Conservation (phyloP, 345 rosid genomes). For the Sonneratia caseolaris region DNA sequence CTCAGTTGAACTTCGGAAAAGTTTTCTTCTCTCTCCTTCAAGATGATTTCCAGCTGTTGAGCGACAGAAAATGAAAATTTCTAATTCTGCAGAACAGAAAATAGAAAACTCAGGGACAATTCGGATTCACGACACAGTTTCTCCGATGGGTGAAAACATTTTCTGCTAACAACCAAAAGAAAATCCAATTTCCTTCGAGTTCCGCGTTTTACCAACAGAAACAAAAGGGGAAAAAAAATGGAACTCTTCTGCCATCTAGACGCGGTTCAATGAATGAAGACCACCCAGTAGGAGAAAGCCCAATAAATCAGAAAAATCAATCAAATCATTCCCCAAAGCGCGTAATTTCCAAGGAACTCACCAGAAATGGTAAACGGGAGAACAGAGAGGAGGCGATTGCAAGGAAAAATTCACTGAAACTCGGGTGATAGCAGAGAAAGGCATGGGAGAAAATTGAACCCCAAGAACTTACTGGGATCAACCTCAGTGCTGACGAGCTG, state of each 20-base stretch:
- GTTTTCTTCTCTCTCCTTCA: too few relatives aligned
- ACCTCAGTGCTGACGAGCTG: conserved; percentile 70
- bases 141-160: background rate
- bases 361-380: too few relatives aligned
- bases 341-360: background rate
- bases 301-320: background rate
- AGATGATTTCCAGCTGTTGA: too few relatives aligned
- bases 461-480: conserved; percentile 73
- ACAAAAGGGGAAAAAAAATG: background rate
- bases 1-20: background rate
- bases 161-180: background rate
- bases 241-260: background rate
- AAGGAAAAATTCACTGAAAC: background rate
- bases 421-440: background rate
- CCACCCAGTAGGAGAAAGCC: background rate
- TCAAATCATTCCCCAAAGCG: background rate
- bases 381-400: too few relatives aligned
- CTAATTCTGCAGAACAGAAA: background rate
- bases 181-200: background rate
- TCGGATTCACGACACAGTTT: background rate
- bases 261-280: background rate
- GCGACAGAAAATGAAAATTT: too few relatives aligned
- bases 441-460: background rate
- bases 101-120: background rate
- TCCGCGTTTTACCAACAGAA: background rate